These are phyloP conservation scores for Podaxis mareebaensis DNA, from an alignment of 768 basidiomycete species.

Conservation along the genomic window DNA sequence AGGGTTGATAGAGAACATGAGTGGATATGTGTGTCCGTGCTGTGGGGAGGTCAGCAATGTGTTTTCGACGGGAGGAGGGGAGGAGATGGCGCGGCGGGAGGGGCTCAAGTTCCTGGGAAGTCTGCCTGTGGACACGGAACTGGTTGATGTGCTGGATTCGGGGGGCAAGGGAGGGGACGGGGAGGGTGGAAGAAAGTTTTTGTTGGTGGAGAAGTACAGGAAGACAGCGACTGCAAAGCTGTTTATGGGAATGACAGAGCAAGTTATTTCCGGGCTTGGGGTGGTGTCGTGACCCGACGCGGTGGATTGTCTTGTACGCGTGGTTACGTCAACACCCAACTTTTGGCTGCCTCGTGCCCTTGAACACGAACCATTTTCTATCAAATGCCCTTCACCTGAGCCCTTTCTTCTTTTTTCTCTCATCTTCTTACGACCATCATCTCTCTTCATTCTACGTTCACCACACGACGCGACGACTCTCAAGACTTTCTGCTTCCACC, in stretches of 20 bases:
- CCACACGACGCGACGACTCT: background rate
- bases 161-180: conserved; percentile 32
- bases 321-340: conserved; percentile 17
- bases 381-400: conserved; percentile 16
- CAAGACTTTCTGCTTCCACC: background rate
- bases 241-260: conserved; percentile 57
- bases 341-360: conserved; percentile 34
- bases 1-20: conserved; percentile 98
- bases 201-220: conserved; percentile 60
- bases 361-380: conserved; percentile 16
- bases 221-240: conserved; percentile 69
- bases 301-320: conserved; percentile 2
- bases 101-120: conserved; percentile 79
- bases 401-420: background rate
- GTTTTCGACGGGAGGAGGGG: conserved; percentile 92
- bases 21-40: conserved; percentile 96
- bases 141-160: conserved; percentile 79
- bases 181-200: conserved; percentile 37
- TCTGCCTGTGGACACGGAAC: conserved; percentile 90
- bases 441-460: background rate
- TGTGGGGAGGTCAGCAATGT: conserved; percentile 95
- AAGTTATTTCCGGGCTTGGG: conserved; percentile 17
- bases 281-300: conserved; percentile 16
- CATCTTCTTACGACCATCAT: background rate
- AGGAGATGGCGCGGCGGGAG: conserved; percentile 81